phyloP scores from a whole-genome alignment of 371 early-diverging fungal species.

The Massospora cicadina region DNA sequence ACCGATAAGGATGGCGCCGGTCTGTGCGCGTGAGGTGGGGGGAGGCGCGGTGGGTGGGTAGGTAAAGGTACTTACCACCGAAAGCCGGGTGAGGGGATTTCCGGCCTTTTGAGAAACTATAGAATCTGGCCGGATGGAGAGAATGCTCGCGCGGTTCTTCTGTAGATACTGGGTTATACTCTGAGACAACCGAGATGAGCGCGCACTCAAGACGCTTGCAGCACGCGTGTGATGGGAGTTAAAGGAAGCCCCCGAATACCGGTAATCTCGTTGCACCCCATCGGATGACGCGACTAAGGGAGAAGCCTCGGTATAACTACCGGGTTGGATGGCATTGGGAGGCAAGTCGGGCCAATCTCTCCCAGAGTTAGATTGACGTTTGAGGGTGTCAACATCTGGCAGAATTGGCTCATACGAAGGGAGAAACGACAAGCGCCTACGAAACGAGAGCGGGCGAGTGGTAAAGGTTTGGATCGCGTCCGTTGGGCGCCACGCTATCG shows the following conservation, averaged over 20 bases:
- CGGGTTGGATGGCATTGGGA: neutral
- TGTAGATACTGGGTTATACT: neutral
- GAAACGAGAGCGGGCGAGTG: neutral
- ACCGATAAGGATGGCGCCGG: neutral
- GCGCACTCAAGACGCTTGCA: neutral
- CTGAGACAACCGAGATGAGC: neutral
- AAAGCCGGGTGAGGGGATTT: neutral
- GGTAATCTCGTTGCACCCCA: neutral
- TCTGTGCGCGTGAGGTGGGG: neutral
- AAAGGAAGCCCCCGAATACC: neutral
- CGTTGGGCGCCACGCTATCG: neutral
- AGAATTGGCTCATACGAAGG: neutral
- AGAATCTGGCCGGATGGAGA: neutral
- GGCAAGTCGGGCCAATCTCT: neutral
- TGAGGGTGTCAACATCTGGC: neutral
- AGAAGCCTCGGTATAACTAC: neutral
- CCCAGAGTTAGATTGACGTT: neutral
- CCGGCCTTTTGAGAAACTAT: neutral
- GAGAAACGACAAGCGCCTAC: neutral
- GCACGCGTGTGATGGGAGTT: neutral
- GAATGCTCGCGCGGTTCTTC: neutral
- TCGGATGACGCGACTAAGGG: neutral
- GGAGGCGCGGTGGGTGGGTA: neutral
- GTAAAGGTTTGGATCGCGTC: neutral
- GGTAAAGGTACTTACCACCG: neutral